Evolutionary conservation across 768 basidiomycete species (phyloP), one percentile per base, ranked within the genome.

Genomic region (Leucosporidium yakuticum): DNA sequence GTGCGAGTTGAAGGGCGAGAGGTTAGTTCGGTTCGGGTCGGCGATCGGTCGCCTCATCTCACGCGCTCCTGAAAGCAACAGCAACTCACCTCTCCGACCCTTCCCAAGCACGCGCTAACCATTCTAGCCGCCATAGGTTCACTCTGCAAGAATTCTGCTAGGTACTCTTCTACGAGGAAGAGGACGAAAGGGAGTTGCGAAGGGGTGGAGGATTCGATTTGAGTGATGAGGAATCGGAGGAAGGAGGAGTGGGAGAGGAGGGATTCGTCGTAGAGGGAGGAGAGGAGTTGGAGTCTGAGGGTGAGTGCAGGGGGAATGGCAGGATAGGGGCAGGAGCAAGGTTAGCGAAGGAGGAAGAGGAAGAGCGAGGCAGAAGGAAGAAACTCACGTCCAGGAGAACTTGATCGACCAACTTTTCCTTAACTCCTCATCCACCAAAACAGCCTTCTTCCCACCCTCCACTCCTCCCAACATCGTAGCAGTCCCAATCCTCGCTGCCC

Each of bases 301-400:
- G 32, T 17, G 15, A 48, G 47, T 21, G 11, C 47, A 48, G 21
- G 47, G 47, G 11, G 11, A 48, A 21, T 12, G 12, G 47, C 47
- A 48, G 47, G 47, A 21, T 21, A 48, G 12, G 47, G 21, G 12
- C 14, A 20, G 11, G 47, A 48, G 47, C 20, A 3, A 9, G 17
- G 14, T 27, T 54, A 19, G 25, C 21, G n/a, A 2, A 19, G 31
- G 9, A 27, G 15, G 7, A 12, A 11, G 11, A 54, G 8, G 17
- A 44, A 44, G 39, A 3, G 34, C 6, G 25, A 27, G 31, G 8
- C 29, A 17, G 8, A n/a, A n/a, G n/a, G n/a, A n/a, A n/a, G n/a
- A n/a, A n/a, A 50, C 70, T 47, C 54, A 72, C 68, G 68, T 72
- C 50, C 69, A 72, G 27, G 66, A 59, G 51, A 62, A 72, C 51